These are phyloP conservation scores for Chlamydomonas incerta DNA, from an alignment of 139 green algal genomes.

Conservation along the genomic window DNA sequence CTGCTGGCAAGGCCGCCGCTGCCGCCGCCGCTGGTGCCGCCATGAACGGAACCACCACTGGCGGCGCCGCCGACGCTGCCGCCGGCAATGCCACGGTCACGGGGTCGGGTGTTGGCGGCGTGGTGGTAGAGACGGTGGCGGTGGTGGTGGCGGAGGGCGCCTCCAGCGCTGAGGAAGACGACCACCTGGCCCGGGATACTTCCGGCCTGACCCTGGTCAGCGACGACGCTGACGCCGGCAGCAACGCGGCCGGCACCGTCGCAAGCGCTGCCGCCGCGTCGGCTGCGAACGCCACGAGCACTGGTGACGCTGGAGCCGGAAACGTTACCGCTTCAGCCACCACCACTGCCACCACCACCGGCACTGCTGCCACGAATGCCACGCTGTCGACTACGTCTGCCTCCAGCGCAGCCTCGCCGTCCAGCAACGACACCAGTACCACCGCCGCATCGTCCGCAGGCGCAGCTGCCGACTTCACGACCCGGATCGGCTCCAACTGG, in stretches of 20 bases:
- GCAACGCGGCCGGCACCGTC: background rate
- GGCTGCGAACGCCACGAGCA: background rate
- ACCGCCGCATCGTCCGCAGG: no score
- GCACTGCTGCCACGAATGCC: no score
- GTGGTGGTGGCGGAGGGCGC: no score
- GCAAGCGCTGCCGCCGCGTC: background rate
- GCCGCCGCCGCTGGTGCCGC: no score
- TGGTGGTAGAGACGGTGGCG: background rate
- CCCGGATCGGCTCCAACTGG: no score
- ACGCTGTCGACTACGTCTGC: background rate
- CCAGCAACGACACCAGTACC: no score
- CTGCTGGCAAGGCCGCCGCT: background rate
- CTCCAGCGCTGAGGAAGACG: background rate
- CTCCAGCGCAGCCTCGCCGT: background rate
- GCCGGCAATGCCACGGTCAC: background rate
- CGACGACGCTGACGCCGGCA: slow-evolving; percentile 2
- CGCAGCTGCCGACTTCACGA: no score
- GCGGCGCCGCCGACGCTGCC: background rate
- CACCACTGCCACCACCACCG: no score
- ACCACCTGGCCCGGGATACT: background rate
- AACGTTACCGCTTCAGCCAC: no score
- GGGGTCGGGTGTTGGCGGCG: no score
- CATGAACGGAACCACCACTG: background rate
- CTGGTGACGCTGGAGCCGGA: no score
- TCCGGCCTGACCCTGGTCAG: background rate